Base-by-base conservation (phyloP, 495 filamentous ascomycete genomes). In the Chaetomium tenue region DNA sequence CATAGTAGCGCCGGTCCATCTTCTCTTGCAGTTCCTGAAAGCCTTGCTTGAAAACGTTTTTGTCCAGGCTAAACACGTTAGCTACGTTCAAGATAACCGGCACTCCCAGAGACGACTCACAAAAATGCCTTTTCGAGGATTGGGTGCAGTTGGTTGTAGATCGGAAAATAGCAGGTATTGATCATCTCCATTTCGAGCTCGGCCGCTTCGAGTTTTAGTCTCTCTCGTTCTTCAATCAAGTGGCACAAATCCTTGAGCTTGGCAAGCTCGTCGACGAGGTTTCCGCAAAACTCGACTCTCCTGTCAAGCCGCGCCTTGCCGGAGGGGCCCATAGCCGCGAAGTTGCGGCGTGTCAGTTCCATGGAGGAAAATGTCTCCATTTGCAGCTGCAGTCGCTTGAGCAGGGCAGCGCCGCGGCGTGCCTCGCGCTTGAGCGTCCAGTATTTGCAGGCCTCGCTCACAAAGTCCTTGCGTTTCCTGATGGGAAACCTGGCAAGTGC, bases 381-480 rank as follows among this genome's bases (percentile, higher is more conserved):
- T 75, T 96, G 93, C 39, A 97, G 76, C 71, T 98, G 94, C 11
- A 98, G 81, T 44, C 94, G 87, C 77, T 97, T 97, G 56, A 99
- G 82, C 48, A 98, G 79, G 20, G 93, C 90, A 18, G 94, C 94
- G 37, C 94, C 94, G 65, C 94, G 83, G 42, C 94, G 83, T 48
- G 93, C 90, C 75, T 99, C 94, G 44, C 94, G 84, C 76, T 99
- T 99, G 58, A 98, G 78, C 0, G 94, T 98, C 94, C 94, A 99
- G 76, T 97, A 99, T 66, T 91, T 91, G 78, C 93, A 97, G 2
- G 89, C 90, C 71, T 97, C 92, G 39, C 89, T 90, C 2, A 92
- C 88, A 77, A 90, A 99, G 53, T 97, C 92, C 69, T 93, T 94
- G 28, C 90, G 84, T 68, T 94, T 93, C 39, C 86, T 86, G 63